Conservation (phyloP, 169 alveolate genomes). For the Plasmodium yoelii region DNA sequence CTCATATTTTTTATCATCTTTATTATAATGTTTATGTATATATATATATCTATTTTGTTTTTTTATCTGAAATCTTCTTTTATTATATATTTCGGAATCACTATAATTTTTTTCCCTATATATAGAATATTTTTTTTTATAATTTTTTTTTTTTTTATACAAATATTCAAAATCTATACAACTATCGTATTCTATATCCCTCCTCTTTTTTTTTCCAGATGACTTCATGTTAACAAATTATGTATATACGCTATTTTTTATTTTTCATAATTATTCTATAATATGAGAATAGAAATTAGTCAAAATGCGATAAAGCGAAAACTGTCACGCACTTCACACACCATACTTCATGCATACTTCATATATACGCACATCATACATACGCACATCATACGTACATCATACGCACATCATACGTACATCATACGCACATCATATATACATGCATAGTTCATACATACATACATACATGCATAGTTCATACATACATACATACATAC, state of each 20-base stretch:
- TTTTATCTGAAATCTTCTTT: constrained; percentile 20
- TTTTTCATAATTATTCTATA: neutral
- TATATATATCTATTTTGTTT: constrained; percentile 39
- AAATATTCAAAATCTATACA: constrained; percentile 65
- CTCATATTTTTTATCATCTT: constrained; percentile 1
- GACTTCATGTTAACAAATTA: constrained; percentile 28
- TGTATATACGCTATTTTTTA: no score
- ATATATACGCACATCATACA: no score
- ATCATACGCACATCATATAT: no score
- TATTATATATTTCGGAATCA: constrained; percentile 57
- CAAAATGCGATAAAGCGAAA: neutral
- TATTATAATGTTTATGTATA: constrained; percentile 40
- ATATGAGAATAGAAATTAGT: neutral
- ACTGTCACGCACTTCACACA: no score
- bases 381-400: no score
- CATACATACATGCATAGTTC: no score
- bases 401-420: no score
- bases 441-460: no score
- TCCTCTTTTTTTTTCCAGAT: constrained; percentile 62
- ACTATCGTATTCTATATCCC: constrained; percentile 69
- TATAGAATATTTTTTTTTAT: constrained; percentile 44
- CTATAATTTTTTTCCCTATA: constrained; percentile 48
- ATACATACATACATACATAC: no score
- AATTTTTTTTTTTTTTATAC: constrained; percentile 71
- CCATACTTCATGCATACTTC: no score